phyloP scores from a whole-genome alignment of 2,329 filamentous ascomycete genomes.

The Tolypocladium guangdongense region DNA sequence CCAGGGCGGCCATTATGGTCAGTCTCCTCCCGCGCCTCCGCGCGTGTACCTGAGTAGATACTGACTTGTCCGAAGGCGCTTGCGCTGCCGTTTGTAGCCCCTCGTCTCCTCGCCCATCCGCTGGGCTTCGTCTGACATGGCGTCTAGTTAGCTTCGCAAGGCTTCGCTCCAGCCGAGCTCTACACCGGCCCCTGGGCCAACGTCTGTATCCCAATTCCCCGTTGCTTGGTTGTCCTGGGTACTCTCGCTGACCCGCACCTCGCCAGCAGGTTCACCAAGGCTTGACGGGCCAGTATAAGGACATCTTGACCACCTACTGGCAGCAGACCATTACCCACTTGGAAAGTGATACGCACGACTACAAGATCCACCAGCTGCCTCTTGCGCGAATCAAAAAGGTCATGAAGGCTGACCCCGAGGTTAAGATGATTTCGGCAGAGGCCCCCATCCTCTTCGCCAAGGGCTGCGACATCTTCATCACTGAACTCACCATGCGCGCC shows the following conservation, averaged over 20 bases:
- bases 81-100: constrained; percentile 30
- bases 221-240: neutral
- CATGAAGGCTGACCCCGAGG: constrained; percentile 98
- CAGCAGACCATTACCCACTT: constrained; percentile 95
- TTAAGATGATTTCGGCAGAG: constrained; percentile 99
- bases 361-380: constrained; percentile 94
- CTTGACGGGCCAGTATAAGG: constrained; percentile 81
- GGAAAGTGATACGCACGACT: constrained; percentile 91
- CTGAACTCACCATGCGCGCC: constrained; percentile 95
- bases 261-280: constrained; percentile 83
- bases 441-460: constrained; percentile 97
- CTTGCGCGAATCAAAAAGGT: constrained; percentile 99
- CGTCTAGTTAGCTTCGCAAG: constrained; percentile 69
- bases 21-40: constrained; percentile 14
- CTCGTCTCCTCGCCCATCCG: neutral
- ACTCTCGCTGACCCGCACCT: neutral
- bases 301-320: constrained; percentile 98
- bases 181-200: constrained; percentile 95
- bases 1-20: constrained; percentile 71
- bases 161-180: constrained; percentile 83
- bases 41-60: neutral
- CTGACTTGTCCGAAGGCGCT: constrained; percentile 26
- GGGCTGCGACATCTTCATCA: constrained; percentile 98
- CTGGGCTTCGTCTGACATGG: constrained; percentile 12
- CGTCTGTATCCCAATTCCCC: constrained; percentile 39